Evolutionary conservation across 2,329 filamentous ascomycete genomes (phyloP).

Genomic region (Simplicillium sp.): DNA sequence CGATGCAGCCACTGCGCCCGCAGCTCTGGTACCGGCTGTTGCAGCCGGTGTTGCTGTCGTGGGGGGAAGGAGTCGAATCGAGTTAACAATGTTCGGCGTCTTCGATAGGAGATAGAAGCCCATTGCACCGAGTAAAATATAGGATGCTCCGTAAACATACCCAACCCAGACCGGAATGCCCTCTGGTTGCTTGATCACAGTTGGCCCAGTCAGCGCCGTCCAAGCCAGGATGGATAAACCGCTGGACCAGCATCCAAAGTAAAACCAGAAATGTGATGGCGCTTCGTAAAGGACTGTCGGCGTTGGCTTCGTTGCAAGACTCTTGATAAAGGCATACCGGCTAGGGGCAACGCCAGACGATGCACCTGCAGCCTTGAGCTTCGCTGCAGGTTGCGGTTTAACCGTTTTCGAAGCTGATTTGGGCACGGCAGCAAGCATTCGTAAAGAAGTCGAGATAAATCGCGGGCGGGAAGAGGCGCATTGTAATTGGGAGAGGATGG

Average conservation of each 20-base stretch:
- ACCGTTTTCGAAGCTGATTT: slow-evolving; percentile 4
- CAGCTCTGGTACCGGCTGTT: slow-evolving; percentile 7
- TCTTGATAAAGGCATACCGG: slow-evolving; percentile 39
- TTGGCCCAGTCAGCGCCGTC: slow-evolving; percentile 23
- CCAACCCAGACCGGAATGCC: slow-evolving; percentile 48
- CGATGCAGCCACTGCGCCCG: slow-evolving; percentile 6
- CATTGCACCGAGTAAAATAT: slow-evolving; percentile 48
- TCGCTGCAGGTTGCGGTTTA: neutral
- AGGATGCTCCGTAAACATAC: slow-evolving; percentile 46
- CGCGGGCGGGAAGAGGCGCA: neutral
- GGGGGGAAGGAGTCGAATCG: slow-evolving; percentile 44
- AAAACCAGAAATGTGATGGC: slow-evolving; percentile 54
- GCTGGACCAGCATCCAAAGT: slow-evolving; percentile 48
- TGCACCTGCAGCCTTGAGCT: slow-evolving; percentile 8
- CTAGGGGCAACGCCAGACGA: slow-evolving; percentile 12
- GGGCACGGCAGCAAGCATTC: slow-evolving; percentile 5
- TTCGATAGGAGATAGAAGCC: slow-evolving; percentile 51
- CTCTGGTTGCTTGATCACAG: slow-evolving; percentile 27
- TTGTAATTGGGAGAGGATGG: neutral
- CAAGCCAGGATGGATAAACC: slow-evolving; percentile 30
- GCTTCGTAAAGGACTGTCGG: slow-evolving; percentile 55
- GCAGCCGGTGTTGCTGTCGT: slow-evolving; percentile 7
- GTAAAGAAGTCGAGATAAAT: neutral
- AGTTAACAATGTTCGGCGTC: slow-evolving; percentile 46
- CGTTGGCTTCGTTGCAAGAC: slow-evolving; percentile 43